A percentile compares a stretch with the other conserved stretches of the same genome.
These are phyloP conservation scores for Reticulascus tulasneorum DNA, from an alignment of 2,329 filamentous ascomycete species.

Conservation along the genomic window DNA sequence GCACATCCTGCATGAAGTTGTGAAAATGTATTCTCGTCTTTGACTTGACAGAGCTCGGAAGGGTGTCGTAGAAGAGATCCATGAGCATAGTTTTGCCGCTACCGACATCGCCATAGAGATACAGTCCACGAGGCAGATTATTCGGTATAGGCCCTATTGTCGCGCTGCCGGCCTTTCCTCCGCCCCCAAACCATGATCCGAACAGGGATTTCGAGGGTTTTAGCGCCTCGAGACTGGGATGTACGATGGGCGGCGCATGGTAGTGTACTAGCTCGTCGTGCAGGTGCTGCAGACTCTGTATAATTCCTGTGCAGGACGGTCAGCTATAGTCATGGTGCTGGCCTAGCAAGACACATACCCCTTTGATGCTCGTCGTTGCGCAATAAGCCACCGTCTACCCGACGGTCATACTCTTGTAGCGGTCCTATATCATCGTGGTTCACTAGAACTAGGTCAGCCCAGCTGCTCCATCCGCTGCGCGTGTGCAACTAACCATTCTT, in stretches of 20 bases:
- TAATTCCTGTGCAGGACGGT: conserved; percentile 58
- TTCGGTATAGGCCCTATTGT: conserved; percentile 56
- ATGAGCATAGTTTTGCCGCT: conserved; percentile 99
- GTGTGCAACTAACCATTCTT: conserved; percentile 5
- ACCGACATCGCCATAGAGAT: conserved; percentile 94
- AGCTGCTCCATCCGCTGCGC: no score
- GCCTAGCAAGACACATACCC: conserved; percentile 45
- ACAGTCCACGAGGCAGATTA: conserved; percentile 81
- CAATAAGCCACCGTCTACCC: conserved; percentile 69
- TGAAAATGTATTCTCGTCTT: conserved; percentile 98
- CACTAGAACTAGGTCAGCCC: no score
- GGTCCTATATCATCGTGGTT: conserved; percentile 56
- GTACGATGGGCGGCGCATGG: conserved; percentile 66
- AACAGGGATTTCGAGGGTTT: conserved; percentile 53
- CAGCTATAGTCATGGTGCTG: conserved; percentile 3
- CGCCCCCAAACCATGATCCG: conserved; percentile 57
- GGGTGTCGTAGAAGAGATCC: conserved; percentile 94
- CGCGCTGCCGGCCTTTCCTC: conserved; percentile 29
- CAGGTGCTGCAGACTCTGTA: conserved; percentile 82
- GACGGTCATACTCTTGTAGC: conserved; percentile 80
- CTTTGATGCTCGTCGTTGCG: conserved; percentile 89
- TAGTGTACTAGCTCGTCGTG: conserved; percentile 79
- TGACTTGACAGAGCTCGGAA: conserved; percentile 71
- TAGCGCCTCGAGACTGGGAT: conserved; percentile 70
- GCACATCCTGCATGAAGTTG: conserved; percentile 99